phyloP scores from a whole-genome alignment of 2,329 filamentous ascomycete species.

The Graphiopsis chlorocephala region DNA sequence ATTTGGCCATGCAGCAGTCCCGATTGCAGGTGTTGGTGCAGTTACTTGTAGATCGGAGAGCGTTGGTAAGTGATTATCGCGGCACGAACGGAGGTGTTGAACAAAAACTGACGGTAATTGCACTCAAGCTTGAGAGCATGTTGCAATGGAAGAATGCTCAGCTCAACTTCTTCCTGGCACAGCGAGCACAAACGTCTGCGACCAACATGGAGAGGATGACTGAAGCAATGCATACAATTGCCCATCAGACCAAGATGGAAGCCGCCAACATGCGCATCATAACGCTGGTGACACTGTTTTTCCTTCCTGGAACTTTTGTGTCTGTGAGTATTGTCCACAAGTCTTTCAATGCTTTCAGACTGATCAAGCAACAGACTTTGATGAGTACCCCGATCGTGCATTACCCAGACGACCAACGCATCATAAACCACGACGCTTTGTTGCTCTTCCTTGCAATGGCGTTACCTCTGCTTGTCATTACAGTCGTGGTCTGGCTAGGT shows the following conservation, averaged over 20 bases:
- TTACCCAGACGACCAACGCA: constrained; percentile 15
- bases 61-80: constrained; percentile 8
- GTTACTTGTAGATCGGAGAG: constrained; percentile 13
- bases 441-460: constrained; percentile 35
- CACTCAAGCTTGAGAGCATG: constrained; percentile 32
- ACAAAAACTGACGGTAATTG: neutral
- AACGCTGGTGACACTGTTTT: constrained; percentile 43
- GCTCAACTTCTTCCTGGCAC: constrained; percentile 24
- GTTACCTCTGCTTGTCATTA: constrained; percentile 37
- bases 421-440: constrained; percentile 28
- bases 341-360: neutral
- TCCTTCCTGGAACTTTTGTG: constrained; percentile 44
- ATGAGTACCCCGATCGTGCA: constrained; percentile 42
- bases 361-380: constrained; percentile 33
- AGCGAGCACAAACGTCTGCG: constrained; percentile 24
- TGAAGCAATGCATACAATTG: constrained; percentile 32
- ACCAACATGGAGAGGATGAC: constrained; percentile 35
- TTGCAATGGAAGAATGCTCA: constrained; percentile 36
- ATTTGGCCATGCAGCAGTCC: constrained; percentile 15
- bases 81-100: no score
- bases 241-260: constrained; percentile 39
- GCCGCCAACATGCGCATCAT: constrained; percentile 45
- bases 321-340: constrained; percentile 33
- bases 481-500: constrained; percentile 34
- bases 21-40: constrained; percentile 8